Evolutionary conservation across 495 filamentous ascomycete genomes (phyloP), one percentile per base, ranked within the genome.

Genomic region (Penicillium crystallinum): DNA sequence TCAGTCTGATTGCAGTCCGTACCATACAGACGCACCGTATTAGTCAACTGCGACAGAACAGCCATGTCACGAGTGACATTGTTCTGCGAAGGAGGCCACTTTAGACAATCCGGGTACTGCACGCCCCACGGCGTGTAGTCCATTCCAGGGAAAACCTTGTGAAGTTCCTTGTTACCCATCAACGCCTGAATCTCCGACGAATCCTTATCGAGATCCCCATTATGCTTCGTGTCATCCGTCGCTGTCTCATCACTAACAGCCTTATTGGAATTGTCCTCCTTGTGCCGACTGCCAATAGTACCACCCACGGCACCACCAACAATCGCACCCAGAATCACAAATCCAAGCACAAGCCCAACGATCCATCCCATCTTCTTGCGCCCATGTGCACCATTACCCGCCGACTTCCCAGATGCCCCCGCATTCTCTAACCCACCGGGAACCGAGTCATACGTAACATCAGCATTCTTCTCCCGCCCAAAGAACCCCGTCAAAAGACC

Each of bases 1-100:
- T 96, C 83, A 0, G 93, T 97, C 68, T 97, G 92, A 65, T 97
- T 97, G 78, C 93, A 98, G 70, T 98, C 93, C 14, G 89, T 97
- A 21, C 93, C 93, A 65, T 98, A 98, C 12, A 97, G 78, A 1
- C 92, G 88, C 37, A 98, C 78, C 2, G 81, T 85, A 66, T 95
- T 91, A 49, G 90, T 97, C 29, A 98, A 76, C 64, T 96, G 91
- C 4, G 89, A 91, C 15, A 98, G 80, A 9, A 96, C 85, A 21
- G 93, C 93, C 46, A 98, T 71, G 61, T 98, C 93, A 34, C 87
- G 81, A 6, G 93, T 98, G 58, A 98, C 77, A 59, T 97, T 96
- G 72, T 97, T 95, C 65, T 96, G 93, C 4, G 81, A 87, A 0
- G 92, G 87, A 5, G 88, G 88, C 60, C 84, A 79, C 49, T 76